Base-by-base conservation (phyloP, 2,329 filamentous ascomycete species). In the Cladosporium sp. region DNA sequence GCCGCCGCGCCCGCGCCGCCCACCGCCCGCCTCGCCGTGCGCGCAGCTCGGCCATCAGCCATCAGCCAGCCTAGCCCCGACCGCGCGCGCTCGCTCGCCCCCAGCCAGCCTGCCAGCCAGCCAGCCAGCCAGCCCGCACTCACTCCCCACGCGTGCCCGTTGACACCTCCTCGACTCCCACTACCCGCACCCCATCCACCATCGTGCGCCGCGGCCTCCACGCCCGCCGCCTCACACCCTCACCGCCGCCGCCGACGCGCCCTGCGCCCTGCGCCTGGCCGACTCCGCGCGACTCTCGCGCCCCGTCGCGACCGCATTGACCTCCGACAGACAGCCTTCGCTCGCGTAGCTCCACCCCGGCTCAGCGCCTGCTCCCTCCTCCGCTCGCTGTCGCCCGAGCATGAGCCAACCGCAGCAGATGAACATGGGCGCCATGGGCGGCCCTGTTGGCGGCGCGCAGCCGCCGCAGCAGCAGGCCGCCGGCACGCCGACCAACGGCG, bases 341-440 rank as follows among this genome's bases (percentile, higher is more conserved):
- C 49, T 16, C 11, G 14, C 31, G 11, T 11, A 22, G 16, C 11
- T 22, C 22, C 22, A 28, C 46, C 19, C 43, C 16, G 13, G 32
- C 32, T 14, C 41, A 50, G 40, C 48, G 19, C 32, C 32, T 14
- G 10, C 49, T 34, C 22, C n/a, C n/a, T 41, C 42, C 42, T 46
- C 43, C 16, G 42, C 38, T 35, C 52, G 37, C 38, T 43, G 40
- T 45, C 41, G 54, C 60, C 56, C 56, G 54, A 61, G 56, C 63
- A 80, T 80, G 77, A 79, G 77, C 67, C 74, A 84, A 81, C 75
- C 75, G 70, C 74, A 78, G 63, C 77, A 80, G 66, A 87, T 89
- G 83, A 79, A 78, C 66, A 87, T 89, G 81, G 81, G 78, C 66
- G 76, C 79, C 68, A 75, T 75, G 65, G 84, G 82, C 56, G 83